A percentile compares a stretch with the other conserved stretches of the same genome.
phyloP scores from a whole-genome alignment of 2,329 filamentous ascomycete species.

The Talaromyces sp. region DNA sequence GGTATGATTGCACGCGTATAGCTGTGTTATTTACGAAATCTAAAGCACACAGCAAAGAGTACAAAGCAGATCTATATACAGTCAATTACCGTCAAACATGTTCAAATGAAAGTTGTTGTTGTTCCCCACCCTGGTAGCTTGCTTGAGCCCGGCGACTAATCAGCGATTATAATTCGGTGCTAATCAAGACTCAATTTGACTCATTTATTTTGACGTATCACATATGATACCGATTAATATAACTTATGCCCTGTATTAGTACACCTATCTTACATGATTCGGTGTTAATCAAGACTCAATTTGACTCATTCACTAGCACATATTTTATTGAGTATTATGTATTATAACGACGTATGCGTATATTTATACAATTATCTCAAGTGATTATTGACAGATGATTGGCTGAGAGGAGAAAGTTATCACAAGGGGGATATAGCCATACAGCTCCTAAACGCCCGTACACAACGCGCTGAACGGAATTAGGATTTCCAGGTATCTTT shows the following conservation, averaged over 20 bases:
- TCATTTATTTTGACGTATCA: background rate
- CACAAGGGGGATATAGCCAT: background rate
- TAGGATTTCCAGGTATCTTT: background rate
- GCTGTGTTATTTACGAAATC: background rate
- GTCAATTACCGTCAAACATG: background rate
- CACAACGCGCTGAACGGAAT: background rate
- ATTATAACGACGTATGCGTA: background rate
- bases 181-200: conserved; percentile 4
- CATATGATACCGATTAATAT: too few species aligned
- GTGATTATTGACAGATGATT: background rate
- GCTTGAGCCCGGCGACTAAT: background rate
- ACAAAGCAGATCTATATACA: background rate
- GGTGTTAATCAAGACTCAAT: background rate
- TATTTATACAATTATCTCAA: background rate
- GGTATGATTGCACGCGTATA: background rate
- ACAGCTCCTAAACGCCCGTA: background rate
- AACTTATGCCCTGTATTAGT: too few species aligned
- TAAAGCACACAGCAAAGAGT: background rate
- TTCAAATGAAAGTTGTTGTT: background rate
- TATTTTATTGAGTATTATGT: too few species aligned
- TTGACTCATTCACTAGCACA: background rate
- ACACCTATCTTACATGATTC: background rate
- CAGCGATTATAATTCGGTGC: background rate
- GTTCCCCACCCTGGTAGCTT: background rate
- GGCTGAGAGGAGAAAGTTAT: background rate